Conservation (phyloP, 495 filamentous ascomycete species). For the Aspergillus sclerotioniger region DNA sequence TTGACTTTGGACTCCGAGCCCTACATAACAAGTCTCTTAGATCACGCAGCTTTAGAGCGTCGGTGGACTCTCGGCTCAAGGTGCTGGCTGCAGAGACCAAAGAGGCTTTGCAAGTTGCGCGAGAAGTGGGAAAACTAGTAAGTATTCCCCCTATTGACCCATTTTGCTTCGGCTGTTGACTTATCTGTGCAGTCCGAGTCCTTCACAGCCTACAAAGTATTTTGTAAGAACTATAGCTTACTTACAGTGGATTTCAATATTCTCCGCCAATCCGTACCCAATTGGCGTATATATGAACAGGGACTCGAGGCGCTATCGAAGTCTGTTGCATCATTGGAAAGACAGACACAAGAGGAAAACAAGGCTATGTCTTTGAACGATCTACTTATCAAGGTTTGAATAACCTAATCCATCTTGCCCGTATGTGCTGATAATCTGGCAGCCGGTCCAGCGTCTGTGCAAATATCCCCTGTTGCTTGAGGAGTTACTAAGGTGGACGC, state of each 20-base stretch:
- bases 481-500: slow-evolving; percentile 77
- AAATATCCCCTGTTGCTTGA: slow-evolving; percentile 87
- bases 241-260: slow-evolving; percentile 74
- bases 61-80: slow-evolving; percentile 28
- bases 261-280: slow-evolving; percentile 63
- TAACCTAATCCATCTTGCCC: neutral
- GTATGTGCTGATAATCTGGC: slow-evolving; percentile 15
- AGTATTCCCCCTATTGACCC: slow-evolving; percentile 12
- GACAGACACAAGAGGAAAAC: slow-evolving; percentile 57
- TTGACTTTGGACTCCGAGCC: slow-evolving; percentile 30
- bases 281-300: slow-evolving; percentile 80
- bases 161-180: slow-evolving; percentile 4
- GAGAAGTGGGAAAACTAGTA: slow-evolving; percentile 74
- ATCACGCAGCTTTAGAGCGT: slow-evolving; percentile 27
- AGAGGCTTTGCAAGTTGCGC: slow-evolving; percentile 71
- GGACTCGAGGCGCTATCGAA: slow-evolving; percentile 84
- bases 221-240: slow-evolving; percentile 80
- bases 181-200: slow-evolving; percentile 59
- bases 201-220: slow-evolving; percentile 85
- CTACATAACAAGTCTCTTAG: slow-evolving; percentile 33
- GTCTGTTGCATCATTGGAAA: slow-evolving; percentile 69
- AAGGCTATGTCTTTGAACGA: slow-evolving; percentile 80
- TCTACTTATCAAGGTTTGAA: slow-evolving; percentile 80
- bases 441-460: slow-evolving; percentile 94
- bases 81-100: slow-evolving; percentile 64